Evolutionary conservation across 176 grass and related monocot species (phyloP).

Genomic region (Puccinellia tenuiflora): DNA sequence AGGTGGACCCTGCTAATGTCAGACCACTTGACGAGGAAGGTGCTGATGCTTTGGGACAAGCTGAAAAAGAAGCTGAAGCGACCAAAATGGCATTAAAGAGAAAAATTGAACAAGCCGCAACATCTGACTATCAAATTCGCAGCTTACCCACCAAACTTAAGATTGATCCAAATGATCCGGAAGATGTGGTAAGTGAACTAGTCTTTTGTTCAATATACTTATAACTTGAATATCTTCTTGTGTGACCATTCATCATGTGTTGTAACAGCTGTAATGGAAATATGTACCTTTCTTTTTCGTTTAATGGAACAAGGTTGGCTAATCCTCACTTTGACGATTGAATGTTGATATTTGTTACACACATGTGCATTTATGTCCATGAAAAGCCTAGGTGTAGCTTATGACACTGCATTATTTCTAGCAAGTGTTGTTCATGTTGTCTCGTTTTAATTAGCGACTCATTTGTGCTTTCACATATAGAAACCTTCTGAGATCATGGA

Average conservation of each 20-base stretch:
- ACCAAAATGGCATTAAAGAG: constrained; percentile 88
- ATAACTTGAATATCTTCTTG: constrained; percentile 11
- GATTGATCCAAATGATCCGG: constrained; percentile 90
- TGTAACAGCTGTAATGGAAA: neutral
- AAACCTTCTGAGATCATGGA: neutral
- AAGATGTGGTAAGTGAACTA: constrained; percentile 76
- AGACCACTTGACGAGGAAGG: constrained; percentile 54
- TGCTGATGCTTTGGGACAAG: constrained; percentile 71
- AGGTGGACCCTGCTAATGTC: constrained; percentile 90
- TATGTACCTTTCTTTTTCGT: neutral
- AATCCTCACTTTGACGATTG: neutral
- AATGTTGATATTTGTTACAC: neutral
- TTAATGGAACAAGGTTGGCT: neutral
- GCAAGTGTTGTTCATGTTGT: neutral
- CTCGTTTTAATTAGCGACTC: neutral
- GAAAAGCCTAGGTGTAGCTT: neutral
- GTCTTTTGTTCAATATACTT: neutral
- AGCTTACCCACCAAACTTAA: constrained; percentile 77
- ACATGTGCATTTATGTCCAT: neutral
- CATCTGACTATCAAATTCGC: constrained; percentile 75
- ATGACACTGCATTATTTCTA: neutral
- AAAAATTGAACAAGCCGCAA: constrained; percentile 85
- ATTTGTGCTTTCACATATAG: neutral
- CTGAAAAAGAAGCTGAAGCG: constrained; percentile 85
- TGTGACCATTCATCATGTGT: neutral